Percentiles rank a stretch among this genome's conserved stretches.
Conservation (phyloP, 1,284 basidiomycete species). For the Ceratobasidium sp. region DNA sequence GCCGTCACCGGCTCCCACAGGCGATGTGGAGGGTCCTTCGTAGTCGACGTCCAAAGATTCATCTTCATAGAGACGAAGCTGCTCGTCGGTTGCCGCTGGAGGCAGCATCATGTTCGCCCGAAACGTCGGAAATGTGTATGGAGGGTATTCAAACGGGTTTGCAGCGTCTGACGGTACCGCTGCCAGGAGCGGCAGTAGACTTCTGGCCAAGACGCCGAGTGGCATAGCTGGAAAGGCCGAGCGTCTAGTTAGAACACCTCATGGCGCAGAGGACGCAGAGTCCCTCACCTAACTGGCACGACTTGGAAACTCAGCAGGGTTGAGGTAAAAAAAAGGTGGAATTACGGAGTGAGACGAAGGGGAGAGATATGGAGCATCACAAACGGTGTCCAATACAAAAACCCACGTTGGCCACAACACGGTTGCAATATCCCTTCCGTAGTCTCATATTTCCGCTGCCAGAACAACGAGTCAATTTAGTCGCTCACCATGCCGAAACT, state of each 20-base stretch:
- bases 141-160: slow-evolving; percentile 5
- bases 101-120: slow-evolving; percentile 1
- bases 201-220: background rate
- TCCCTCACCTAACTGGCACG: too few relatives aligned
- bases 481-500: too few relatives aligned
- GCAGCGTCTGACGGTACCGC: background rate
- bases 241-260: background rate
- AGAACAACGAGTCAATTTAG: too few relatives aligned
- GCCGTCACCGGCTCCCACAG: background rate
- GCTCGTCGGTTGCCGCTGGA: background rate
- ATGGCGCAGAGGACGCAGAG: too few relatives aligned
- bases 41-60: background rate
- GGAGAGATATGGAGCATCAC: background rate
- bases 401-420: too few relatives aligned
- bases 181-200: slow-evolving; percentile 1
- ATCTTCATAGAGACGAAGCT: background rate
- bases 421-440: too few relatives aligned
- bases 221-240: background rate
- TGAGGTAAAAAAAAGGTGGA: background rate
- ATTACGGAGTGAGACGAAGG: background rate
- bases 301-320: too few relatives aligned
- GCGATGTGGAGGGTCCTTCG: background rate
- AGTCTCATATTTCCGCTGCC: too few relatives aligned
- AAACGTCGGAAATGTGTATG: slow-evolving; percentile 14
- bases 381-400: background rate